Evolutionary conservation across 139 green algal species (phyloP).

Genomic region (Pseudopediastrum boryanum): DNA sequence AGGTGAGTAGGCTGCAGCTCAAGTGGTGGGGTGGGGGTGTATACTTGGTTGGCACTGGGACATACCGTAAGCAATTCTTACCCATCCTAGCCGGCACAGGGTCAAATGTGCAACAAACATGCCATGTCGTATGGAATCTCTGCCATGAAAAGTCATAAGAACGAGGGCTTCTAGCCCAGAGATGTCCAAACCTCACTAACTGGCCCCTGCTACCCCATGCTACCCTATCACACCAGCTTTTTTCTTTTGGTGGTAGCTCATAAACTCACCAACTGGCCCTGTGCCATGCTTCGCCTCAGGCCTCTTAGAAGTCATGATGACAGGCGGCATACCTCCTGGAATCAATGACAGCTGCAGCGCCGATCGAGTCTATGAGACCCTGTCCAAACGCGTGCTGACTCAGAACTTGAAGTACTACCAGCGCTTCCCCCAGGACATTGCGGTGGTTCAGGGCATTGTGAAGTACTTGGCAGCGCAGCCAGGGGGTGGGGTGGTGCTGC

Average conservation of each 20-base stretch:
- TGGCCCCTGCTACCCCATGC: not conserved
- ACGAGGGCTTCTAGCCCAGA: no score
- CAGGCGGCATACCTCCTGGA: constrained; percentile 80
- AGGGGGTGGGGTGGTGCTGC: constrained; percentile 58
- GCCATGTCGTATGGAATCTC: no score
- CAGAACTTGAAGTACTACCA: constrained; percentile 91
- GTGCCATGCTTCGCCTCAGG: constrained; percentile 34
- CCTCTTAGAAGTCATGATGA: constrained; percentile 72
- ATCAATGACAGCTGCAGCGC: constrained; percentile 66
- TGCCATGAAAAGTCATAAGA: no score
- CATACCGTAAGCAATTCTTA: no score
- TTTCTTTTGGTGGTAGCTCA: no score
- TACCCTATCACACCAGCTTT: no score
- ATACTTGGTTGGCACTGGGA: no score
- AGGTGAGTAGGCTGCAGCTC: no score
- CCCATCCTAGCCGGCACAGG: no score
- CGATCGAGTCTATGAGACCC: constrained; percentile 66
- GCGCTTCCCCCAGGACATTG: constrained; percentile 61
- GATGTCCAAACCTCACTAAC: not conserved
- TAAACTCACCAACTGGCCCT: not conserved
- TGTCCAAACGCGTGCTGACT: constrained; percentile 63
- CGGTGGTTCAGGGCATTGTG: constrained; percentile 72
- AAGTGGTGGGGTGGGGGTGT: no score
- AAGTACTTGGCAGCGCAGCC: constrained; percentile 66
- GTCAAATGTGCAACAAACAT: no score